Conservation (phyloP, 2,329 filamentous ascomycete genomes). For the Paraphaeosphaeria sporulosa region DNA sequence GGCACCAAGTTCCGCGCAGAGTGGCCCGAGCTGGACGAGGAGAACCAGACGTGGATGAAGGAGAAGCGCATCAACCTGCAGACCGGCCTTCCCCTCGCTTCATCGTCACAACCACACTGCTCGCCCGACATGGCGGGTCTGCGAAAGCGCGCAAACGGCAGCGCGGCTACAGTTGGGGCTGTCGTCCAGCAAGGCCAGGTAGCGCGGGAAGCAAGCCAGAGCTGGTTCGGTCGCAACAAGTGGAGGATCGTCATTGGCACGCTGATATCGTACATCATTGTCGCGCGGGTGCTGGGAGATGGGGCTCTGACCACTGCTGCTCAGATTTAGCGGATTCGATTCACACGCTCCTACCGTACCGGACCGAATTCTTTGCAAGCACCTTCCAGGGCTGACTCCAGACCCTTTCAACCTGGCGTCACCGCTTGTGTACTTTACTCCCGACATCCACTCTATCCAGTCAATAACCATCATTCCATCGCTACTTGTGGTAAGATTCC, state of each 20-base stretch:
- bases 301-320: slow-evolving; percentile 31
- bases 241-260: slow-evolving; percentile 72
- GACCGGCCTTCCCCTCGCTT: slow-evolving; percentile 73
- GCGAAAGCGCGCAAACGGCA: slow-evolving; percentile 68
- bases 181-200: slow-evolving; percentile 83
- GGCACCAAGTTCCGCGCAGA: slow-evolving; percentile 88
- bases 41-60: slow-evolving; percentile 93
- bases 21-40: slow-evolving; percentile 87
- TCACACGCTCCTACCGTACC: no score
- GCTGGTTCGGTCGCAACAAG: slow-evolving; percentile 84
- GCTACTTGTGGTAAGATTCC: no score
- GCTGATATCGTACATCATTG: slow-evolving; percentile 83
- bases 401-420: no score
- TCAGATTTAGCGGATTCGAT: slow-evolving; percentile 2
- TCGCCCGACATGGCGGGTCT: slow-evolving; percentile 69
- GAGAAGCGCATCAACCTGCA: slow-evolving; percentile 78
- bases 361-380: no score
- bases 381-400: no score
- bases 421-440: no score
- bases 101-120: slow-evolving; percentile 61
- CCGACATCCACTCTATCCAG: no score
- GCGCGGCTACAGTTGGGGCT: slow-evolving; percentile 60
- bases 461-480: no score
- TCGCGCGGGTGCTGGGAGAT: slow-evolving; percentile 75
- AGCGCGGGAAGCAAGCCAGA: slow-evolving; percentile 77